Evolutionary conservation across 2,329 filamentous ascomycete species (phyloP).

Genomic region (Pseudocercospora macadamiae): DNA sequence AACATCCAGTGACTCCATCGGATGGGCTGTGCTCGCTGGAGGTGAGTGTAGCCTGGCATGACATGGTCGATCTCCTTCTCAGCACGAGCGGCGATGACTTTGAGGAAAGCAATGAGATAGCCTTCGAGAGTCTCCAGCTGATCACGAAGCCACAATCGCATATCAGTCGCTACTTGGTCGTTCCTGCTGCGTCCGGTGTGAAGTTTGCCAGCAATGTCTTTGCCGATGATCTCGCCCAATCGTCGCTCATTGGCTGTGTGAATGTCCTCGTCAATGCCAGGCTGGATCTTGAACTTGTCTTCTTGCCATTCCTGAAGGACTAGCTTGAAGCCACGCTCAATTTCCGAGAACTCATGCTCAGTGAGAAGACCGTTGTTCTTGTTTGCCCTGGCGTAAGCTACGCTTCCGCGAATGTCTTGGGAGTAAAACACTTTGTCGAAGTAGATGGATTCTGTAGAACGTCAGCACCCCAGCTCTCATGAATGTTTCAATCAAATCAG

Average conservation of each 20-base stretch:
- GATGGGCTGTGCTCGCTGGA: slow-evolving; percentile 80
- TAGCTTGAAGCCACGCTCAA: slow-evolving; percentile 70
- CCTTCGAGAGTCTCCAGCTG: slow-evolving; percentile 70
- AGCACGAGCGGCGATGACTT: slow-evolving; percentile 69
- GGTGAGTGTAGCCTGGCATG: slow-evolving; percentile 88
- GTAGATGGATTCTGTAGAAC: slow-evolving; percentile 63
- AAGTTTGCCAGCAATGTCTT: slow-evolving; percentile 81
- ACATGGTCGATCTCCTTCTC: slow-evolving; percentile 74
- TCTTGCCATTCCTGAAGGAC: slow-evolving; percentile 56
- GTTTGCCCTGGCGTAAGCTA: slow-evolving; percentile 83
- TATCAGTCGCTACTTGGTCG: slow-evolving; percentile 87
- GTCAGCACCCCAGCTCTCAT: background rate
- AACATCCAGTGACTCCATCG: slow-evolving; percentile 83
- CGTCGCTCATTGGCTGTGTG: slow-evolving; percentile 59
- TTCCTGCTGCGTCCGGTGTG: slow-evolving; percentile 87
- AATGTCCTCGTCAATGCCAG: slow-evolving; percentile 57
- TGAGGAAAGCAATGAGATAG: slow-evolving; percentile 69
- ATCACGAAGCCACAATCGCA: slow-evolving; percentile 85
- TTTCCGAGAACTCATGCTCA: slow-evolving; percentile 70
- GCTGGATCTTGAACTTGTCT: slow-evolving; percentile 49
- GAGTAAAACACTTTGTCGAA: slow-evolving; percentile 79
- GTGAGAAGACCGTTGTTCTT: slow-evolving; percentile 73
- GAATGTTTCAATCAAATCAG: background rate
- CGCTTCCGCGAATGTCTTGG: slow-evolving; percentile 77
- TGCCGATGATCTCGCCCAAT: slow-evolving; percentile 80